A percentile compares a stretch with the other conserved stretches of the same genome.
Conservation (phyloP, 257 asterid species). For the Solanum virginianum region DNA sequence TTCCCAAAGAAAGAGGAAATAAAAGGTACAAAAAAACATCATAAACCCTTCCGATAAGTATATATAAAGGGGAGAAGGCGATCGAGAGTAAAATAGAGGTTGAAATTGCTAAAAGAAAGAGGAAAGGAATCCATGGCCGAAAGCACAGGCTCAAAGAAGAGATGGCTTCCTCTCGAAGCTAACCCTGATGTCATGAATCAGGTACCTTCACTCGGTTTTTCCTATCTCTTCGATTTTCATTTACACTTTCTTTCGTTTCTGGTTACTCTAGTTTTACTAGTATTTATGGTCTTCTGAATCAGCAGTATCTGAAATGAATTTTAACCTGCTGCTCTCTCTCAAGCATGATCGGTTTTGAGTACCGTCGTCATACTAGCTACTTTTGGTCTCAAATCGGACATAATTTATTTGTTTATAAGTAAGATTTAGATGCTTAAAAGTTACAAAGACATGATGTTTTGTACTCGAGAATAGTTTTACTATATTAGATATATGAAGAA, state of each 20-base stretch:
- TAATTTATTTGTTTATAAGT: not conserved
- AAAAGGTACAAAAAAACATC: not conserved
- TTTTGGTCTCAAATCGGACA: not conserved
- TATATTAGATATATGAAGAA: not conserved
- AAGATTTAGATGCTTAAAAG: not conserved
- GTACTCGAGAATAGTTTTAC: not conserved
- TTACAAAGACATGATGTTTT: not conserved
- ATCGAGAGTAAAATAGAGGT: not conserved
- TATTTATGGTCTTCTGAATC: not conserved
- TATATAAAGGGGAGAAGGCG: not conserved
- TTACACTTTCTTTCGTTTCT: not conserved
- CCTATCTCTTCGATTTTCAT: not conserved
- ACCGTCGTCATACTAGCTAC: not conserved
- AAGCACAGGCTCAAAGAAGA: constrained; percentile 48
- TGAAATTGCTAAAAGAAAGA: not conserved
- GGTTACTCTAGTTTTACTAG: not conserved
- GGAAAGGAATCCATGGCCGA: constrained; percentile 33
- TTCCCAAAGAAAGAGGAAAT: too few relatives aligned
- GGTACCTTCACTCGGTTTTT: constrained; percentile 20
- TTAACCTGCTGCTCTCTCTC: not conserved
- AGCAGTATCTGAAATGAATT: not conserved
- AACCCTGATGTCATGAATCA: constrained; percentile 95
- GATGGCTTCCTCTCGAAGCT: constrained; percentile 99
- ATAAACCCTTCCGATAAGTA: constrained; percentile 7
- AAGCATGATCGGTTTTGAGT: not conserved